phyloP scores from a whole-genome alignment of 768 basidiomycete species.

The Termitomyces sp. region DNA sequence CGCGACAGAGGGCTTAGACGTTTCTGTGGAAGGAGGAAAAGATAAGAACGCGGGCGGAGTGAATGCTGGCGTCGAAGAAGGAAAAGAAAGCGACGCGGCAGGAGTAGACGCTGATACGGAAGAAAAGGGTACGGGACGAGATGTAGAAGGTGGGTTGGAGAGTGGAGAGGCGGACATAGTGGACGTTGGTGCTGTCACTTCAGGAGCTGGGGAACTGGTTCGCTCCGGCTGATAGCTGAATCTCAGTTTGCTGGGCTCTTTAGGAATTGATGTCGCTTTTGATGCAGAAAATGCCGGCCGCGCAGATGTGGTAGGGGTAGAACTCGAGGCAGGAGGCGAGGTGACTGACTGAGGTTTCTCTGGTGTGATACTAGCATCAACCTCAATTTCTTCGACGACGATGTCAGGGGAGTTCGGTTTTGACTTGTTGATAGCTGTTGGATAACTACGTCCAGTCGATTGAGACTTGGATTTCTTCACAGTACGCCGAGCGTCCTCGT shows the following conservation, averaged over 20 bases:
- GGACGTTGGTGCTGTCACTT: not conserved
- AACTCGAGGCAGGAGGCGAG: constrained; percentile 1
- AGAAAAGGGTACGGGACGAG: not conserved
- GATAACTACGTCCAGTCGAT: constrained; percentile 17
- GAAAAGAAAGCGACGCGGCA: not conserved
- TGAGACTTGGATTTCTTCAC: constrained; percentile 50
- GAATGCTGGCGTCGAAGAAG: not conserved
- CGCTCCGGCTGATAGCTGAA: constrained; percentile 62
- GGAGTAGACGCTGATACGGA: not conserved
- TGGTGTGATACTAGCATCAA: constrained; percentile 17
- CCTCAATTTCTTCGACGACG: constrained; percentile 30
- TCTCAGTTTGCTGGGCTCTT: constrained; percentile 76
- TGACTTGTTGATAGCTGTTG: constrained; percentile 6
- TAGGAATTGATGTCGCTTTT: constrained; percentile 56
- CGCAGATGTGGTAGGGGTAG: constrained; percentile 14
- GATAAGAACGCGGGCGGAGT: not conserved
- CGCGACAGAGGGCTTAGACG: not conserved
- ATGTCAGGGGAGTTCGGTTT: constrained; percentile 16
- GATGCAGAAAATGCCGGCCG: constrained; percentile 23
- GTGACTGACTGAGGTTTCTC: constrained; percentile 12
- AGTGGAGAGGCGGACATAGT: not conserved
- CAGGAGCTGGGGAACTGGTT: constrained; percentile 18
- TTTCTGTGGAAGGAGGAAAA: not conserved
- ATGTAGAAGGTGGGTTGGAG: not conserved
- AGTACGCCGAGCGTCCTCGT: constrained; percentile 32